phyloP scores from a whole-genome alignment of 352 stramenopile genomes.

The Pilasporangium apinafurcum region DNA sequence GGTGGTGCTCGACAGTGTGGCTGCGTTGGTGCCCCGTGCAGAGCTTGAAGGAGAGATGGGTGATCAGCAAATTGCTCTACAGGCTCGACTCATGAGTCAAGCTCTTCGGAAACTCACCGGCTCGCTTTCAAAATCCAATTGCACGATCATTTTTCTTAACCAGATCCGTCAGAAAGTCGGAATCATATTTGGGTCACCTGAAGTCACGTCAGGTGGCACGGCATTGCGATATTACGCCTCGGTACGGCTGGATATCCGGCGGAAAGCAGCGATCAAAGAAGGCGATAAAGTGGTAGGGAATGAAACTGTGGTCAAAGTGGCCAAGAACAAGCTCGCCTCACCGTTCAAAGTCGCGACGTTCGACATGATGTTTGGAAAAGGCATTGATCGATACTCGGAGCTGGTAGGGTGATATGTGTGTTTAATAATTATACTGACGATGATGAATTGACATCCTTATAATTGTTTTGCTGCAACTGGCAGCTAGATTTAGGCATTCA shows the following conservation, averaged over 20 bases:
- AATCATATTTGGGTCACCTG: slow-evolving; percentile 96
- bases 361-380: slow-evolving; percentile 96
- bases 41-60: slow-evolving; percentile 94
- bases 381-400: slow-evolving; percentile 90
- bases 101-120: slow-evolving; percentile 96
- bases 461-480: not conserved
- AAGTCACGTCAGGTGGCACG: slow-evolving; percentile 93
- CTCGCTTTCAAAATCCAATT: slow-evolving; percentile 93
- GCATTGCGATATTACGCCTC: slow-evolving; percentile 84
- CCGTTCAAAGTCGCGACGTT: slow-evolving; percentile 94
- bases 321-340: slow-evolving; percentile 98
- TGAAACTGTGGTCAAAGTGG: slow-evolving; percentile 96
- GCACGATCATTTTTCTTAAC: slow-evolving; percentile 98
- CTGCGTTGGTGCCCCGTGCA: slow-evolving; percentile 94
- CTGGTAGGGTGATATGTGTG: slow-evolving; percentile 29
- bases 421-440: not conserved
- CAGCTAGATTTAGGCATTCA: slow-evolving; percentile 73
- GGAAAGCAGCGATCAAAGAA: slow-evolving; percentile 90
- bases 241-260: slow-evolving; percentile 94
- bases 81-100: slow-evolving; percentile 97
- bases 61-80: slow-evolving; percentile 96
- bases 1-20: slow-evolving; percentile 97
- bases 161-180: slow-evolving; percentile 97
- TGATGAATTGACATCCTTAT: not conserved
- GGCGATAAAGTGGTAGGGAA: slow-evolving; percentile 92